Evolutionary conservation across 2,329 filamentous ascomycete species (phyloP).

Genomic region (Phialophora tarda): DNA sequence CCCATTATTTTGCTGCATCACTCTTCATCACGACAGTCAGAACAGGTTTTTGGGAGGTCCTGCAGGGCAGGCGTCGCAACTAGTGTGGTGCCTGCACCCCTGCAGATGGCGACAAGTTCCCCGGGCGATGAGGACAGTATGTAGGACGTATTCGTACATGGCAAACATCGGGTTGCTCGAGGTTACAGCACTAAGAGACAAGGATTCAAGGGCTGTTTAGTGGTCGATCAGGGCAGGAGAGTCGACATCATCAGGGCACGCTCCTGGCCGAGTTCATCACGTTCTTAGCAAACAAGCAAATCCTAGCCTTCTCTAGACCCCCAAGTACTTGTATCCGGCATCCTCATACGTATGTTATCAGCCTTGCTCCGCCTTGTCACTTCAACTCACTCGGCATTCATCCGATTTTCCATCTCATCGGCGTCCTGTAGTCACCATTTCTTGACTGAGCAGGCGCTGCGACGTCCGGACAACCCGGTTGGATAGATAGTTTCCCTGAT

Average conservation of each 20-base stretch:
- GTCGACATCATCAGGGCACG: background rate
- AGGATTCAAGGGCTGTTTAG: slow-evolving; percentile 2
- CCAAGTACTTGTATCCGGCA: no score
- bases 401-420: background rate
- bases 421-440: background rate
- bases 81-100: background rate
- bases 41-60: background rate
- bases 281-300: background rate
- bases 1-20: background rate
- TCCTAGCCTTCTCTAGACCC: no score
- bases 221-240: slow-evolving; percentile 7
- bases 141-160: background rate
- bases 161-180: background rate
- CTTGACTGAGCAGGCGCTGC: background rate
- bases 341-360: background rate
- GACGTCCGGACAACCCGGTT: background rate
- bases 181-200: slow-evolving; percentile 1
- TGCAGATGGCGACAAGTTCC: slow-evolving; percentile 3
- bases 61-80: no score
- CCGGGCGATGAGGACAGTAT: background rate
- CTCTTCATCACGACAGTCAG: background rate
- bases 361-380: background rate
- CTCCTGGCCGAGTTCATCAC: background rate
- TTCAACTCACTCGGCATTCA: background rate
- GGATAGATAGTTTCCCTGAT: background rate